phyloP scores from a whole-genome alignment of 345 rosid genomes.

The Citrus reticulata region DNA sequence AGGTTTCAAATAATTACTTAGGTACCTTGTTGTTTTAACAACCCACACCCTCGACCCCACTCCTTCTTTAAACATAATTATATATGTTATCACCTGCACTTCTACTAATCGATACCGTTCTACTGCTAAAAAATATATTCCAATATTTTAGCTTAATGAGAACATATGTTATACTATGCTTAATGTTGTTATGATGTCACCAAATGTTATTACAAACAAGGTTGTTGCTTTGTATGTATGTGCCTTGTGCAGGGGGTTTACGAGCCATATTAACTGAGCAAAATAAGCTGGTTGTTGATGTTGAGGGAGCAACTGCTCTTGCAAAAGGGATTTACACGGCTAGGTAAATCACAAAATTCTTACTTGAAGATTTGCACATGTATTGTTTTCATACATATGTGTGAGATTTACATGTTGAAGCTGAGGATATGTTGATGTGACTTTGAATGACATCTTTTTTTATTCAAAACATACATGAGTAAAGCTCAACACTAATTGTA shows the following conservation, averaged over 20 bases:
- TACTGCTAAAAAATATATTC: no score
- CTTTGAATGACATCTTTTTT: neutral
- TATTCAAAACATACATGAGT: conserved; percentile 62
- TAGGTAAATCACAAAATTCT: no score
- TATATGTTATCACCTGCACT: no score
- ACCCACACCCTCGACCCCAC: no score
- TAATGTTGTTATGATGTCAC: neutral
- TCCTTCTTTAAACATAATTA: no score
- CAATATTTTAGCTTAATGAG: neutral
- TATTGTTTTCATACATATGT: neutral
- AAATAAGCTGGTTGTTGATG: conserved; percentile 60
- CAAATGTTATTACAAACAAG: conserved; percentile 6
- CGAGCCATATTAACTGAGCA: conserved; percentile 89
- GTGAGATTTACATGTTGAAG: neutral
- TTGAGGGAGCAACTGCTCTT: conserved; percentile 55
- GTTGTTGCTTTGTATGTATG: conserved; percentile 5
- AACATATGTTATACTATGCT: neutral
- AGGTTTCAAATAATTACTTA: no score
- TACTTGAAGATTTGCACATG: no score
- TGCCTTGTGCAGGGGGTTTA: conserved; percentile 57
- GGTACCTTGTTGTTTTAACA: no score
- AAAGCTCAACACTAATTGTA: conserved; percentile 92
- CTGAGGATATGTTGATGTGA: neutral
- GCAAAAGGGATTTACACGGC: conserved; percentile 21
- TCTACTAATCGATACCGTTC: neutral